These are phyloP conservation scores for Tricholomella constricta DNA, from an alignment of 768 basidiomycete species.

Conservation along the genomic window DNA sequence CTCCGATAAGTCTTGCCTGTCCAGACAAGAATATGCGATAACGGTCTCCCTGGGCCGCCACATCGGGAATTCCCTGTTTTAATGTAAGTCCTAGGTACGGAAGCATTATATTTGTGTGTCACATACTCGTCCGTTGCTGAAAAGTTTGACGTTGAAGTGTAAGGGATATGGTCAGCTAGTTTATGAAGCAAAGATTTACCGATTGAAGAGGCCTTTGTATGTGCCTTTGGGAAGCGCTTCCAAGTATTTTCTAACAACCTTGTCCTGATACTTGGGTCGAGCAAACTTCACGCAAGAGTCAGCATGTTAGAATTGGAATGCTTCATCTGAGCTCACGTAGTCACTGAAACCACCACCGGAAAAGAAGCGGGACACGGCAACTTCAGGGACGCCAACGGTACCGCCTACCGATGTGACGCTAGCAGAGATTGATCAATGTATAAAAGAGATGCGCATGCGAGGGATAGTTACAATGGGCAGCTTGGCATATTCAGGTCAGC, in stretches of 20 bases:
- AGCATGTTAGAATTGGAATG: not conserved
- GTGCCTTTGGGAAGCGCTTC: constrained; percentile 37
- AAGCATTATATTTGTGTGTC: not conserved
- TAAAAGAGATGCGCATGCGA: not conserved
- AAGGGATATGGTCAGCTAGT: not conserved
- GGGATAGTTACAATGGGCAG: constrained; percentile 48
- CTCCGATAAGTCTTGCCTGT: constrained; percentile 37
- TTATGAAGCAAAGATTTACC: constrained; percentile 37
- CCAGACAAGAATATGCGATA: constrained; percentile 53
- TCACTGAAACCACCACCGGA: constrained; percentile 78
- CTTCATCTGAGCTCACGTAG: constrained; percentile 41
- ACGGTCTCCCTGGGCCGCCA: constrained; percentile 26
- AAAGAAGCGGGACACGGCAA: constrained; percentile 49
- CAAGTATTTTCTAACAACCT: constrained; percentile 41
- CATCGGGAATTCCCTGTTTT: constrained; percentile 60
- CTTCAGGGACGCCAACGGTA: constrained; percentile 56
- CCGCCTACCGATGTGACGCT: constrained; percentile 75
- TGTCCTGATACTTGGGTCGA: constrained; percentile 42
- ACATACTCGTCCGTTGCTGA: constrained; percentile 53
- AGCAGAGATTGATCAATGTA: not conserved
- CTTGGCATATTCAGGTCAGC: constrained; percentile 14
- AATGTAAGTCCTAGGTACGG: not conserved
- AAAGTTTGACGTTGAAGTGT: not conserved
- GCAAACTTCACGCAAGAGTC: constrained; percentile 17
- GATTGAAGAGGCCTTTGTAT: constrained; percentile 57